Evolutionary conservation across 257 asterid species (phyloP).

Genomic region (Echites panduratus): DNA sequence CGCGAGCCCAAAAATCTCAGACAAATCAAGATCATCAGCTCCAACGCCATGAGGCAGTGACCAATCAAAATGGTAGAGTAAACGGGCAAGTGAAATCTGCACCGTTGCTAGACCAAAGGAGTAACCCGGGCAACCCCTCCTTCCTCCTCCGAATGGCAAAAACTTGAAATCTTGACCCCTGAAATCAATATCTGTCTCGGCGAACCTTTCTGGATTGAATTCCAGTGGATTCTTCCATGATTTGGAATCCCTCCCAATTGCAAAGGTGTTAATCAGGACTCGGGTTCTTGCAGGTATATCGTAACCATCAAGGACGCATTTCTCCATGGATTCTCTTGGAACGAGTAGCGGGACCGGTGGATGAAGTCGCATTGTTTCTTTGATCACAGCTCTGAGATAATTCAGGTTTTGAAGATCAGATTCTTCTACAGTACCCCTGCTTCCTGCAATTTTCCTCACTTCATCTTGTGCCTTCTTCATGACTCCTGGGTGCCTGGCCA

Average conservation of each 20-base stretch:
- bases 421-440: constrained; percentile 25
- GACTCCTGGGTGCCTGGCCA: constrained; percentile 25
- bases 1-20: constrained; percentile 31
- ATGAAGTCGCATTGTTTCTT: constrained; percentile 29
- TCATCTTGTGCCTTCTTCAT: constrained; percentile 27
- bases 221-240: constrained; percentile 26
- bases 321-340: constrained; percentile 33
- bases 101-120: constrained; percentile 32
- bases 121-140: constrained; percentile 40
- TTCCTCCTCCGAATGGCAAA: constrained; percentile 36
- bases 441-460: constrained; percentile 22
- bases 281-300: constrained; percentile 26
- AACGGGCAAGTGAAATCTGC: constrained; percentile 26
- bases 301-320: constrained; percentile 18
- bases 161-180: constrained; percentile 33
- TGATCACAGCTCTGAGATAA: constrained; percentile 29
- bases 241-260: constrained; percentile 27
- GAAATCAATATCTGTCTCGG: constrained; percentile 21
- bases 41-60: constrained; percentile 23
- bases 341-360: constrained; percentile 36
- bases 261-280: constrained; percentile 27
- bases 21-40: constrained; percentile 19
- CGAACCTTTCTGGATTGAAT: constrained; percentile 25
- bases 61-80: constrained; percentile 32
- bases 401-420: constrained; percentile 25